These are phyloP conservation scores for Parmelia sp. DNA, from an alignment of 495 filamentous ascomycete species.

Conservation along the genomic window DNA sequence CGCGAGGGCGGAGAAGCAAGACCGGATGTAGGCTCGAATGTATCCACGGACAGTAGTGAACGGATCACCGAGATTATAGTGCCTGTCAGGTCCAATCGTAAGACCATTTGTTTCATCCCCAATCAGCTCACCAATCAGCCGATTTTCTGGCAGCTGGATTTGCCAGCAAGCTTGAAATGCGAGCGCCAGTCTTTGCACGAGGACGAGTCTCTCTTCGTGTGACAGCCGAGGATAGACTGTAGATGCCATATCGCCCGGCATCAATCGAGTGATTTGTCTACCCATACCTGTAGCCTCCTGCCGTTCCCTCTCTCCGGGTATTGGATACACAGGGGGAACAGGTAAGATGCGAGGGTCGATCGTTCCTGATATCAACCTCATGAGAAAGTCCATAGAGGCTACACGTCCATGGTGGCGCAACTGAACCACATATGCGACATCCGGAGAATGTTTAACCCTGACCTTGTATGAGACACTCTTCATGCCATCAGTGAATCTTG, in stretches of 20 bases:
- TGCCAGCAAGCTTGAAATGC: conserved; percentile 7
- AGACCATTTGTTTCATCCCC: not conserved
- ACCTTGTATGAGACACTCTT: conserved; percentile 20
- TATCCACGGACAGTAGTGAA: conserved; percentile 1
- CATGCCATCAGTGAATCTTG: conserved; percentile 15
- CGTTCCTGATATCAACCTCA: conserved; percentile 14
- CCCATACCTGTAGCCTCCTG: conserved; percentile 17
- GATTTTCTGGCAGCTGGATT: conserved; percentile 1
- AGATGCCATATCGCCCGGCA: conserved; percentile 10
- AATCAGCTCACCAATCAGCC: conserved; percentile 1
- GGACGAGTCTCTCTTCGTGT: not conserved
- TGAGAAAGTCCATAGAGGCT: conserved; percentile 18
- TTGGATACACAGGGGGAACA: conserved; percentile 19
- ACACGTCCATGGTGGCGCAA: conserved; percentile 18
- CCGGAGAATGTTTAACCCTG: conserved; percentile 15
- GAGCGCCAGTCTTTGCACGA: not conserved
- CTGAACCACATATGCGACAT: conserved; percentile 19
- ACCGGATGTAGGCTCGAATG: conserved; percentile 23
- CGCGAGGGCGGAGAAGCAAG: conserved; percentile 19
- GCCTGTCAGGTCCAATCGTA: conserved; percentile 1
- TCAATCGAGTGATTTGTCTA: conserved; percentile 16
- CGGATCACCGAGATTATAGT: conserved; percentile 4
- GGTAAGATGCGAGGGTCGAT: conserved; percentile 15
- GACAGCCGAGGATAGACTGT: not conserved
- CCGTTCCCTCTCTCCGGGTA: conserved; percentile 16